These are phyloP conservation scores for Boletus barrowsii DNA, from an alignment of 768 basidiomycete species.

Conservation along the genomic window DNA sequence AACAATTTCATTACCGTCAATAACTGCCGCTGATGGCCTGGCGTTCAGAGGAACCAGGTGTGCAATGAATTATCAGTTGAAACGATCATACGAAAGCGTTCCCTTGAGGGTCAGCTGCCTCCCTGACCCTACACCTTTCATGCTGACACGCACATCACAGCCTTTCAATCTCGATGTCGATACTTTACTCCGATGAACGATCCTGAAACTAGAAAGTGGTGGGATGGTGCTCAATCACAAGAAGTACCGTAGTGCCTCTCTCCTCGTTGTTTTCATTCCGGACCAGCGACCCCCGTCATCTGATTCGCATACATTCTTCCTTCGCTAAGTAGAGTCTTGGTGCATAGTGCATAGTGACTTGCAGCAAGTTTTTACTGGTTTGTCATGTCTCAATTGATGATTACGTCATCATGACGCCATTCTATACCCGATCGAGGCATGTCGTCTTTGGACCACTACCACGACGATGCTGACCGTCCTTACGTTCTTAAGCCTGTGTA, in stretches of 20 bases:
- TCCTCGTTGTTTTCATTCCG: conserved; percentile 32
- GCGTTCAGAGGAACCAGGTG: conserved; percentile 62
- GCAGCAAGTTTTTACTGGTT: background rate
- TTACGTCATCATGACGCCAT: conserved; percentile 32
- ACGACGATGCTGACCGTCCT: conserved; percentile 23
- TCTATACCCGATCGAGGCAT: background rate
- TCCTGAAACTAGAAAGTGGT: conserved; percentile 53
- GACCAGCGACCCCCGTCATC: conserved; percentile 12
- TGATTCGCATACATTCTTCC: conserved; percentile 12
- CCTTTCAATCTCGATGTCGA: conserved; percentile 74
- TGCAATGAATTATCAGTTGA: conserved; percentile 74
- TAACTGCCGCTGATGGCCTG: conserved; percentile 27
- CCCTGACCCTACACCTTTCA: conserved; percentile 17
- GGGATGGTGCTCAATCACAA: conserved; percentile 42
- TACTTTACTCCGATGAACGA: conserved; percentile 68
- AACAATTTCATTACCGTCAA: conserved; percentile 28
- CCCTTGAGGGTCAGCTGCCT: conserved; percentile 58
- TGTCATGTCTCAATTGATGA: background rate
- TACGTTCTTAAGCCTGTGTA: conserved; percentile 16
- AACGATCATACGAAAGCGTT: conserved; percentile 64
- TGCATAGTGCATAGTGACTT: background rate
- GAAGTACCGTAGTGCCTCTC: conserved; percentile 31
- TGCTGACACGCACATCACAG: conserved; percentile 39
- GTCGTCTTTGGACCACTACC: conserved; percentile 7
- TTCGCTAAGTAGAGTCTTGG: background rate